These are phyloP conservation scores for Mortierella sp. DNA, from an alignment of 371 early-diverging fungal genomes.

Conservation along the genomic window DNA sequence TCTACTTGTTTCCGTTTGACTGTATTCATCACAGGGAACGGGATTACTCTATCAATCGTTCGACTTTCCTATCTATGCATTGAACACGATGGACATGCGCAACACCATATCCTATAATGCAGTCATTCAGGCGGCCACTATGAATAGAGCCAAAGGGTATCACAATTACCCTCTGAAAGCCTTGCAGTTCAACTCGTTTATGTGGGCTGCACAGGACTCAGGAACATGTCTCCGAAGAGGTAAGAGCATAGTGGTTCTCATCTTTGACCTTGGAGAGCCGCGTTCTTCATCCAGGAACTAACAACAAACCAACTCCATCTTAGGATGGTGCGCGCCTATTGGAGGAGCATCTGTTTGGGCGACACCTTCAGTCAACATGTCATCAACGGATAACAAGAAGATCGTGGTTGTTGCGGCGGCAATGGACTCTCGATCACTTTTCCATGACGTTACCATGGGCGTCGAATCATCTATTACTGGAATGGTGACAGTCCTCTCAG, in stretches of 20 bases:
- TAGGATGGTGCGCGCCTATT: conserved; percentile 75
- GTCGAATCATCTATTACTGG: conserved; percentile 66
- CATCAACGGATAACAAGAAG: conserved; percentile 65
- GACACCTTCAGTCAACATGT: conserved; percentile 66
- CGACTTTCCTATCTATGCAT: conserved; percentile 76
- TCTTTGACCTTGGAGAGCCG: no score
- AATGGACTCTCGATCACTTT: conserved; percentile 74
- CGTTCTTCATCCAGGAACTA: neutral
- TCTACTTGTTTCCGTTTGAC: neutral
- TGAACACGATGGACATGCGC: conserved; percentile 59
- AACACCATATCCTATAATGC: conserved; percentile 56
- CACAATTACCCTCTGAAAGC: conserved; percentile 72
- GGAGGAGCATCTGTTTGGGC: conserved; percentile 81
- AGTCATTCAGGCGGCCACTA: conserved; percentile 58
- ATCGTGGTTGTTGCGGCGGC: conserved; percentile 75
- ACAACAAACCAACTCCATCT: neutral
- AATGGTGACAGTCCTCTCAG: conserved; percentile 70
- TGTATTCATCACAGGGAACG: conserved; percentile 59
- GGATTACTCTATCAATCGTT: conserved; percentile 62
- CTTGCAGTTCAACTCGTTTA: conserved; percentile 75
- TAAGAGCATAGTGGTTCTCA: no score
- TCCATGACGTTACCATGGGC: conserved; percentile 72
- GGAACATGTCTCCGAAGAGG: conserved; percentile 77
- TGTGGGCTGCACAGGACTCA: conserved; percentile 78
- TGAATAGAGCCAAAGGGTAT: conserved; percentile 62